Conservation (phyloP, 2,329 filamentous ascomycete genomes). For the Microcera coccophila region DNA sequence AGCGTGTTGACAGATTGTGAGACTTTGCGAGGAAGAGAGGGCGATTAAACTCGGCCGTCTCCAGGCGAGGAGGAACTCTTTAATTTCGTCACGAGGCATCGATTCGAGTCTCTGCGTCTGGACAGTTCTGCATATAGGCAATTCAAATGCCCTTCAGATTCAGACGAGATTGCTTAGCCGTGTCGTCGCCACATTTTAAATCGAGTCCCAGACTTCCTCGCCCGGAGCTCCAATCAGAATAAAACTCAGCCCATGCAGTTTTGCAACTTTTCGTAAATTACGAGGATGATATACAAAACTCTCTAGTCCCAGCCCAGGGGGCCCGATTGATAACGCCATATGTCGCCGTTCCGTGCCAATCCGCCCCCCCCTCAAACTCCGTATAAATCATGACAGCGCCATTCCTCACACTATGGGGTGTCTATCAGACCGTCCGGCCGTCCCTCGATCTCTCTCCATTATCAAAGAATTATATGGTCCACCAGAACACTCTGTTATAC, state of each 20-base stretch:
- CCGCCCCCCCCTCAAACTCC: slow-evolving; percentile 20
- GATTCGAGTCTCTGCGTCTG: slow-evolving; percentile 23
- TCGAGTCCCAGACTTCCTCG: too few relatives aligned
- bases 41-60: slow-evolving; percentile 17
- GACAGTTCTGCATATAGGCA: slow-evolving; percentile 29
- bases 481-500: slow-evolving; percentile 52
- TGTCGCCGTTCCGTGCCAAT: slow-evolving; percentile 17
- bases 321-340: slow-evolving; percentile 21
- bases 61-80: slow-evolving; percentile 18
- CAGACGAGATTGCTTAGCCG: too few relatives aligned
- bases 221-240: too few relatives aligned
- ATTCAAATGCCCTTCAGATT: slow-evolving; percentile 21
- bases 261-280: too few relatives aligned
- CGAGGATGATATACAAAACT: slow-evolving; percentile 4
- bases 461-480: background rate
- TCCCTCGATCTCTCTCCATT: background rate
- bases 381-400: slow-evolving; percentile 13
- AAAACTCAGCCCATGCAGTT: too few relatives aligned
- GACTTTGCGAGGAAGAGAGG: slow-evolving; percentile 20
- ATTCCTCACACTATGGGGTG: background rate
- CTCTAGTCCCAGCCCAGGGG: slow-evolving; percentile 3
- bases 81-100: slow-evolving; percentile 19
- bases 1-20: slow-evolving; percentile 15
- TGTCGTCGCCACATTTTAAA: too few relatives aligned
- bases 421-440: background rate